These are phyloP conservation scores for Pythium graminicola DNA, from an alignment of 352 stramenopile genomes.

Conservation along the genomic window DNA sequence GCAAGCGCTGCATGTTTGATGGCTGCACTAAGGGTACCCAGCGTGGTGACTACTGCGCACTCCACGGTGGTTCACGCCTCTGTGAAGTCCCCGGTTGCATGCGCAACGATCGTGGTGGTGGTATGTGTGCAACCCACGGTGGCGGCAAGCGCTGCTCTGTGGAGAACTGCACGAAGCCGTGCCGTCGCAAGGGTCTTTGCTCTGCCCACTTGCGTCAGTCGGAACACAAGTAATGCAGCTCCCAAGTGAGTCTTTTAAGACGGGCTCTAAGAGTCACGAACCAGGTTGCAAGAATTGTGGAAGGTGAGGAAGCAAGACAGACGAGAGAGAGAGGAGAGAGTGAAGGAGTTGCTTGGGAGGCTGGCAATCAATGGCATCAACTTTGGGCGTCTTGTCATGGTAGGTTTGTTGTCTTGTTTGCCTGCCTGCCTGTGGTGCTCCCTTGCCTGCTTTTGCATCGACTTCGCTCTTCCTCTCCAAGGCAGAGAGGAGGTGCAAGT, in stretches of 20 bases:
- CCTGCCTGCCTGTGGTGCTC: constrained; percentile 12
- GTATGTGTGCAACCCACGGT: constrained; percentile 67
- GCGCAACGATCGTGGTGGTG: constrained; percentile 79
- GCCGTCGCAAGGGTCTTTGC: constrained; percentile 76
- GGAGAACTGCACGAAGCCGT: constrained; percentile 64
- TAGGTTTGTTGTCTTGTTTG: constrained; percentile 24
- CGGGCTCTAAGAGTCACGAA: constrained; percentile 24
- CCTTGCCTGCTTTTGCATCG: not conserved
- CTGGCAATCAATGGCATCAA: constrained; percentile 28
- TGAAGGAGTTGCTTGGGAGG: constrained; percentile 16
- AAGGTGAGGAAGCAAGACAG: constrained; percentile 4
- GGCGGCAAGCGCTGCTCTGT: constrained; percentile 77
- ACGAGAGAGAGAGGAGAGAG: constrained; percentile 20
- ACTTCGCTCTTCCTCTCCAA: constrained; percentile 6
- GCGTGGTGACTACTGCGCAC: constrained; percentile 78
- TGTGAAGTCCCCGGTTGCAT: constrained; percentile 78
- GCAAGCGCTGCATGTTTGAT: constrained; percentile 80
- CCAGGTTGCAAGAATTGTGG: constrained; percentile 21
- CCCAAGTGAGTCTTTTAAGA: constrained; percentile 12
- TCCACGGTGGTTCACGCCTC: constrained; percentile 77
- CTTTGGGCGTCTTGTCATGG: constrained; percentile 28
- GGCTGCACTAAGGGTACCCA: constrained; percentile 85
- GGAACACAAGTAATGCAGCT: constrained; percentile 21
- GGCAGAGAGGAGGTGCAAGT: constrained; percentile 7
- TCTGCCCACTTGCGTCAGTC: constrained; percentile 60